Evolutionary conservation across 305 asterid genomes (phyloP), one percentile per base, ranked within the genome.

Genomic region (Rubia tinctorum): DNA sequence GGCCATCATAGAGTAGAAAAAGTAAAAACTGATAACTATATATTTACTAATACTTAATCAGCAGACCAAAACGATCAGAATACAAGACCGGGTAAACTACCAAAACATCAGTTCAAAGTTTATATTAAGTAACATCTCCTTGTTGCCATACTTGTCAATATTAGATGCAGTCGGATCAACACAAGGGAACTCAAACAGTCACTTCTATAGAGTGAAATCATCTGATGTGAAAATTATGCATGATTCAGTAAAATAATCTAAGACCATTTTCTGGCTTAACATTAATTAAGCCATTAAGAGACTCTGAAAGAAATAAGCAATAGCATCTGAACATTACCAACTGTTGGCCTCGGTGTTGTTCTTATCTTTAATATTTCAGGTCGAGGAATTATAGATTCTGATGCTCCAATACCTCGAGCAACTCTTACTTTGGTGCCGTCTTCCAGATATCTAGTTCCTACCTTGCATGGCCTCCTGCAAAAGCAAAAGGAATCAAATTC

Each of bases 351-450:
- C 76, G 97, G 95, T 34, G 95, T 90, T 63, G 83, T 84, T 82
- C 98, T 84, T 67, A 88, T 81, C 84, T 88, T 91, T 70, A 91
- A 84, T 82, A 94, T 91, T 71, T 94, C 99, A 0, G 97, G 99
- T 62, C 97, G 95, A 75, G 97, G 92, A 79, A 91, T 84, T 64
- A 90, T 84, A 71, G 97, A 85, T 47, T 87, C 95, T 56, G 99
- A 91, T 78, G 97, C 82, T 78, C 95, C 97, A 71, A 84, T 85
- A 39, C 99, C 97, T 80, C 97, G 87, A 45, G 99, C 82, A 75
- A 90, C 91, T 70, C 97, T 83, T 37, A 91, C 97, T 84, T 90
- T 91, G 73, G 75, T 79, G 65, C 97, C 99, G 63, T 91, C 97
- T 80, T 94, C 99, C 70, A 86, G 77, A 80, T 86, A 94, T 71